Evolutionary conservation across 495 filamentous ascomycete genomes (phyloP).

Genomic region (Thozetella sp.): DNA sequence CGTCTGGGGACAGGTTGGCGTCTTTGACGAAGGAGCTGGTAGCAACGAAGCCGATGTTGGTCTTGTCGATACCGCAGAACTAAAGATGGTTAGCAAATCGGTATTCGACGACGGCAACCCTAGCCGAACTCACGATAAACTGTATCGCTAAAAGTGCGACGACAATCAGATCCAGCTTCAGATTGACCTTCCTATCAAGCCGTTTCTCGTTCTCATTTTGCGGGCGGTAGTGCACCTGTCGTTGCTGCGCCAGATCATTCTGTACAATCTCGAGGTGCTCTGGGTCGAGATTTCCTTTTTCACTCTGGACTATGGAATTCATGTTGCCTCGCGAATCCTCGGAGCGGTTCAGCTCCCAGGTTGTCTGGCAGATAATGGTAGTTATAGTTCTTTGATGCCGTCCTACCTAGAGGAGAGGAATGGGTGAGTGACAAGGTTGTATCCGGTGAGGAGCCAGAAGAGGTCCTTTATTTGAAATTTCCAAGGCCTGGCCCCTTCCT

Average conservation of each 20-base stretch:
- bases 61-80: constrained; percentile 17
- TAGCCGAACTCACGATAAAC: constrained; percentile 3
- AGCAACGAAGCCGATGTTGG: constrained; percentile 16
- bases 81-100: neutral
- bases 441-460: neutral
- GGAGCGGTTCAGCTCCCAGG: no score
- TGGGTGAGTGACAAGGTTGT: neutral
- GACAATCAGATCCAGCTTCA: constrained; percentile 11
- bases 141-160: constrained; percentile 7
- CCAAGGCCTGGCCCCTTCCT: neutral
- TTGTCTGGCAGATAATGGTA: no score
- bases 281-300: neutral
- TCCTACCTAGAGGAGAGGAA: neutral
- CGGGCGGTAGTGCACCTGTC: constrained; percentile 6
- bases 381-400: neutral
- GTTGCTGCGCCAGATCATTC: neutral
- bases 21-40: constrained; percentile 14
- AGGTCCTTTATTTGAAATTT: neutral
- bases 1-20: constrained; percentile 13
- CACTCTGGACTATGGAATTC: neutral
- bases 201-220: constrained; percentile 7
- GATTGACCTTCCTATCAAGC: constrained; percentile 11
- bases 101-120: neutral
- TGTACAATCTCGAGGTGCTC: neutral
- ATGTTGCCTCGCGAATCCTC: neutral